A percentile compares a stretch with the other conserved stretches of the same genome.
Evolutionary conservation across 2,329 filamentous ascomycete genomes (phyloP).

Genomic region (Colletotrichum sp.): DNA sequence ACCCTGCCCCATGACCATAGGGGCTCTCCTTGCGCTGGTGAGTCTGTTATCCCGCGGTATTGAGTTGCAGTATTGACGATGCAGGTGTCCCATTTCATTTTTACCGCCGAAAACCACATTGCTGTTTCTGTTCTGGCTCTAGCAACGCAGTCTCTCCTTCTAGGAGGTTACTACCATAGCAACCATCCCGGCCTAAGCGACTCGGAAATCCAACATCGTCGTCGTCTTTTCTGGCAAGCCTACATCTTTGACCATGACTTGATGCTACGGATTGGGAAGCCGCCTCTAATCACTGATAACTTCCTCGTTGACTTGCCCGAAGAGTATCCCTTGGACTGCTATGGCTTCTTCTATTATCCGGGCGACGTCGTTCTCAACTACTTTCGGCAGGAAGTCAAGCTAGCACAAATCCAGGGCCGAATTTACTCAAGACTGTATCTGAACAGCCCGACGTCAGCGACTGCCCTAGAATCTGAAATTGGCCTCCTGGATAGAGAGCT

Average conservation of each 20-base stretch:
- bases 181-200: neutral
- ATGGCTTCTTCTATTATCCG: conserved; percentile 13
- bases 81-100: conserved; percentile 5
- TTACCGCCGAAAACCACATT: conserved; percentile 6
- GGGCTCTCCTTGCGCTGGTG: neutral
- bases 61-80: neutral
- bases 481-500: conserved; percentile 2
- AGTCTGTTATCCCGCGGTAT: neutral
- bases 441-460: neutral
- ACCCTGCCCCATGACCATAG: neutral
- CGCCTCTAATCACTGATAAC: conserved; percentile 10
- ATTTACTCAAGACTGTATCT: neutral
- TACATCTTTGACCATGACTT: conserved; percentile 12
- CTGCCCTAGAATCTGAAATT: conserved; percentile 14
- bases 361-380: conserved; percentile 7
- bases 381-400: conserved; percentile 5
- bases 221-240: conserved; percentile 8
- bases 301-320: conserved; percentile 15
- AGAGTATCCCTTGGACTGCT: conserved; percentile 6
- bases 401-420: conserved; percentile 13
- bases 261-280: conserved; percentile 11
- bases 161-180: neutral
- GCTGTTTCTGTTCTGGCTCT: conserved; percentile 1
- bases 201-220: neutral
- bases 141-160: neutral